Evolutionary conservation across 495 filamentous ascomycete species (phyloP), one percentile per base, ranked within the genome.

Genomic region (Xylaria grammica): DNA sequence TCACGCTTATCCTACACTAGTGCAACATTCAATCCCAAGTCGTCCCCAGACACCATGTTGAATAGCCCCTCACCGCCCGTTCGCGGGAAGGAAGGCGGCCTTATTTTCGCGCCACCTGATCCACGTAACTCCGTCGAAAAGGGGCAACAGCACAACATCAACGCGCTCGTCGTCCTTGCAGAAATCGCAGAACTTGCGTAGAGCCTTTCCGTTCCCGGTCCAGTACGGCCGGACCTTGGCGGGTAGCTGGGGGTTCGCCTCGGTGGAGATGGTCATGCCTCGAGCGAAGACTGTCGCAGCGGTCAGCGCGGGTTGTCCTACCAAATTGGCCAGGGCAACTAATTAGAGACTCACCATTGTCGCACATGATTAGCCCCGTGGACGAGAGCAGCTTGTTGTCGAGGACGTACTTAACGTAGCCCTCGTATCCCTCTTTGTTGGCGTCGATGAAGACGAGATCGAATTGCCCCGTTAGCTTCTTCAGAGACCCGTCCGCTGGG

Each of bases 91-190:
- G 19, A 54, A 54, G 17, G 19, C 30, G 9, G 19, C 0, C 30
- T 54, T 36, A 22, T 54, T 36, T 2, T 54, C 51, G 7, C 51
- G 51, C 51, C 61, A 56, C 30, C 72, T 68, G 30, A 77, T 70
- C 19, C 72, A 66, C 27, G 69, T 77, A n/a, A 77, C 22, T 36
- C 75, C 75, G 45, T 77, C 75, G 49, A 71, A 77, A 15, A 65
- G 68, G 0, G 75, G 75, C 13, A 78, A 22, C 13, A 78, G 29
- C 19, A 75, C 53, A 26, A 64, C 67, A 27, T 77, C 75, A 7
- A 78, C 40, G 7, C 67, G 52, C 17, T 60, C 60, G 29, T 75
- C 62, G 6, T 67, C 67, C 60, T 51, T 63, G n/a, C 74, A 69
- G 36, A 57, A 62, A 40, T 68, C 63, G 60, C 74, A 74, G 46